These are phyloP conservation scores for Eragrostis curvula DNA, from an alignment of 176 grass and related monocot genomes.

Conservation along the genomic window DNA sequence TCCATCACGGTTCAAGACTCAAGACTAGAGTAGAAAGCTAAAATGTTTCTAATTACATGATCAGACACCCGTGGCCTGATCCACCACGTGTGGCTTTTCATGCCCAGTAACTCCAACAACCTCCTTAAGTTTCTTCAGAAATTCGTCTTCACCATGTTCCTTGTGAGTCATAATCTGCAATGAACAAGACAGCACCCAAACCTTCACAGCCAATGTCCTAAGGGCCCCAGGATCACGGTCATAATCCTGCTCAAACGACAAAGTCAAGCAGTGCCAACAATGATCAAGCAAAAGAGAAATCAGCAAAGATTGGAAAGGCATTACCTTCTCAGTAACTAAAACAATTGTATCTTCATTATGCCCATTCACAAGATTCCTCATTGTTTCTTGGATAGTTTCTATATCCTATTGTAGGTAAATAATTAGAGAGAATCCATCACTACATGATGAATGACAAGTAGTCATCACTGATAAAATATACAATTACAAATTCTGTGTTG, in stretches of 20 bases:
- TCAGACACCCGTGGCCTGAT: slow-evolving; percentile 13
- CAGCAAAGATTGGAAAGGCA: neutral
- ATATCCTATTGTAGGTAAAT: slow-evolving; percentile 48
- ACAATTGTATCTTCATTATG: slow-evolving; percentile 39
- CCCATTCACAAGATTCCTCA: slow-evolving; percentile 23
- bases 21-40: neutral
- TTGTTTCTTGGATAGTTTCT: slow-evolving; percentile 44
- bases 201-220: slow-evolving; percentile 37
- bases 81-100: neutral
- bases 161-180: slow-evolving; percentile 56
- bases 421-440: slow-evolving; percentile 8
- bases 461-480: slow-evolving; percentile 4
- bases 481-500: neutral
- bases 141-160: slow-evolving; percentile 39
- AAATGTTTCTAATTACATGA: neutral
- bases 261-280: neutral
- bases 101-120: slow-evolving; percentile 23
- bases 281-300: neutral
- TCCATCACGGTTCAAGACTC: neutral
- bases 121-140: slow-evolving; percentile 44
- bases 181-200: slow-evolving; percentile 65
- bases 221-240: slow-evolving; percentile 64
- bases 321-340: slow-evolving; percentile 76
- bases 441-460: slow-evolving; percentile 23
- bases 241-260: slow-evolving; percentile 61